Conservation (phyloP, 257 asterid genomes). For the Fraxinus cuspidata region DNA sequence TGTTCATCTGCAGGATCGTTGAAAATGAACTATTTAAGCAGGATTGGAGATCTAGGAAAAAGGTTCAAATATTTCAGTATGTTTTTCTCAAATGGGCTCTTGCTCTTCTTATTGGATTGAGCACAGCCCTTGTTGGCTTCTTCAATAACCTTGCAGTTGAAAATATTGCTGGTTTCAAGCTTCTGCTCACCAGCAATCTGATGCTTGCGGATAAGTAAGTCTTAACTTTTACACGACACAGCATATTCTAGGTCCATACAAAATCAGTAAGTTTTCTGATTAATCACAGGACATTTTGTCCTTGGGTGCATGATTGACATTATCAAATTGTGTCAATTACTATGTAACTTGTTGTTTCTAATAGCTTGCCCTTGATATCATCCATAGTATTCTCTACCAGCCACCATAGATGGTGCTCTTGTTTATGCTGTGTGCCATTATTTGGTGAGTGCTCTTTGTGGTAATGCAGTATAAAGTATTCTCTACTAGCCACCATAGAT, state of each 20-base stretch:
- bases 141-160: slow-evolving; percentile 85
- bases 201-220: slow-evolving; percentile 70
- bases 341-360: neutral
- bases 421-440: neutral
- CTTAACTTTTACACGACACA: slow-evolving; percentile 21
- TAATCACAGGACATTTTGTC: neutral
- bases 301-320: slow-evolving; percentile 1
- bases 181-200: slow-evolving; percentile 56
- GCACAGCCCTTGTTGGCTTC: slow-evolving; percentile 83
- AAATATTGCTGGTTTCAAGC: slow-evolving; percentile 90
- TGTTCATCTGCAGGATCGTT: slow-evolving; percentile 62
- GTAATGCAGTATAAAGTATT: slow-evolving; percentile 1
- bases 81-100: slow-evolving; percentile 87
- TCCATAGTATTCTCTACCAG: slow-evolving; percentile 8
- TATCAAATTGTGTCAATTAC: neutral
- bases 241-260: neutral
- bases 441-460: slow-evolving; percentile 10
- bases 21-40: slow-evolving; percentile 93
- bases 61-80: slow-evolving; percentile 72
- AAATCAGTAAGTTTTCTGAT: slow-evolving; percentile 5
- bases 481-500: slow-evolving; percentile 5
- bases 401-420: slow-evolving; percentile 4
- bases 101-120: slow-evolving; percentile 82
- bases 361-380: neutral
- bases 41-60: slow-evolving; percentile 95